Evolutionary conservation across 164 flowering plant species (phyloP).

Genomic region (Piper longum): DNA sequence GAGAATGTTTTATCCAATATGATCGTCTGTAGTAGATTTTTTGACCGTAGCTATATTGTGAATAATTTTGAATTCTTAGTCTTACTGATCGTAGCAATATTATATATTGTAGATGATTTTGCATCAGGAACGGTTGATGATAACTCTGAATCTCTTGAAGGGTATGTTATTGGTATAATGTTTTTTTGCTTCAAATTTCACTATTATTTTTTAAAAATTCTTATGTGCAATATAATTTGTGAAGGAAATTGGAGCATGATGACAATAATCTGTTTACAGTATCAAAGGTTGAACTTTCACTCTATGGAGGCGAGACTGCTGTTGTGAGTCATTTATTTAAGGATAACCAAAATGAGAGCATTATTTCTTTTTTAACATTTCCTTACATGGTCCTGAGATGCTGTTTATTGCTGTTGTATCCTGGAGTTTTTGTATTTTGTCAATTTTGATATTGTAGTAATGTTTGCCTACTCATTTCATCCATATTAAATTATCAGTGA

Average conservation of each 20-base stretch:
- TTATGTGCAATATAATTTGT: slow-evolving; percentile 1
- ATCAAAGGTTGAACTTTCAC: slow-evolving; percentile 48
- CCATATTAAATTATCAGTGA: too few relatives aligned
- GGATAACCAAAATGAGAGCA: not conserved
- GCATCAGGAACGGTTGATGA: not conserved
- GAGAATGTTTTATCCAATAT: too few relatives aligned
- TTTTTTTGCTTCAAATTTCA: not conserved
- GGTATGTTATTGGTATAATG: not conserved
- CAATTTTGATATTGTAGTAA: not conserved
- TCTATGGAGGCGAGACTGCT: slow-evolving; percentile 47
- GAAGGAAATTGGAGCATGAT: slow-evolving; percentile 31
- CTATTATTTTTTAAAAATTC: too few relatives aligned
- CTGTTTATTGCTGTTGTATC: not conserved
- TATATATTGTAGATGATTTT: not conserved
- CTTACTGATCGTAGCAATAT: not conserved
- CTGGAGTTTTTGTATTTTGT: not conserved
- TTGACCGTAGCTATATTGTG: too few relatives aligned
- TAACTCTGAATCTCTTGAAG: not conserved
- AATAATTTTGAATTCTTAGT: too few relatives aligned
- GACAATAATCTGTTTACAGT: slow-evolving; percentile 29
- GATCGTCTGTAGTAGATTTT: too few relatives aligned
- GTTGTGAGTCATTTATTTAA: slow-evolving; percentile 34
- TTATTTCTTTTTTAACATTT: not conserved
- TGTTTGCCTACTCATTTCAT: not conserved
- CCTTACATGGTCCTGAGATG: not conserved